Evolutionary conservation across 2,329 filamentous ascomycete species (phyloP).

Genomic region (Monilinia fructicola): DNA sequence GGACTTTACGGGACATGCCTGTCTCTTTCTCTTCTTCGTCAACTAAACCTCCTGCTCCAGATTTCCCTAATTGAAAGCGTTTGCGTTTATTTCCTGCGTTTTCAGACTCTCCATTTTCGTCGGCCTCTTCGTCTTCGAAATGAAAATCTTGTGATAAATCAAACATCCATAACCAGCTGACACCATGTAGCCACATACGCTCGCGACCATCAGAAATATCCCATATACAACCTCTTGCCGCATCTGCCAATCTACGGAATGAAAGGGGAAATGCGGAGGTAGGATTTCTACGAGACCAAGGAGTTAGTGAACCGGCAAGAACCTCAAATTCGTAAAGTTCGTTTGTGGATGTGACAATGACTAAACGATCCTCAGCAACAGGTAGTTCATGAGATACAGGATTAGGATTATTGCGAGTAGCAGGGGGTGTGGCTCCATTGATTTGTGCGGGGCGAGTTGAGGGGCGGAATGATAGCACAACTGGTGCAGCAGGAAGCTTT

Average conservation of each 20-base stretch:
- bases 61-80: conserved; percentile 34
- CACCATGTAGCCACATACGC: conserved; percentile 84
- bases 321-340: conserved; percentile 79
- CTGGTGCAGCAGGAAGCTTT: conserved; percentile 63
- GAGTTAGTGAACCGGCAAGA: conserved; percentile 70
- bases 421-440: conserved; percentile 46
- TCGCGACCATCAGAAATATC: conserved; percentile 58
- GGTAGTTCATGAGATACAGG: conserved; percentile 51
- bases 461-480: conserved; percentile 66
- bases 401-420: conserved; percentile 38
- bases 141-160: conserved; percentile 68
- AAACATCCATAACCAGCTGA: conserved; percentile 87
- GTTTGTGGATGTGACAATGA: conserved; percentile 63
- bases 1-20: conserved; percentile 44
- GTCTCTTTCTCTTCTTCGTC: conserved; percentile 30
- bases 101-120: conserved; percentile 25
- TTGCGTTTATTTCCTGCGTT: conserved; percentile 13
- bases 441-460: conserved; percentile 36
- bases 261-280: conserved; percentile 70
- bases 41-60: conserved; percentile 57
- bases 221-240: conserved; percentile 84
- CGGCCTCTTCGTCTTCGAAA: conserved; percentile 29
- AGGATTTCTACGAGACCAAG: conserved; percentile 84
- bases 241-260: conserved; percentile 72
- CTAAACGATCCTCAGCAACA: conserved; percentile 52